Evolutionary conservation across 2,329 filamentous ascomycete species (phyloP).

Genomic region (Emmonsiellopsis sp.): DNA sequence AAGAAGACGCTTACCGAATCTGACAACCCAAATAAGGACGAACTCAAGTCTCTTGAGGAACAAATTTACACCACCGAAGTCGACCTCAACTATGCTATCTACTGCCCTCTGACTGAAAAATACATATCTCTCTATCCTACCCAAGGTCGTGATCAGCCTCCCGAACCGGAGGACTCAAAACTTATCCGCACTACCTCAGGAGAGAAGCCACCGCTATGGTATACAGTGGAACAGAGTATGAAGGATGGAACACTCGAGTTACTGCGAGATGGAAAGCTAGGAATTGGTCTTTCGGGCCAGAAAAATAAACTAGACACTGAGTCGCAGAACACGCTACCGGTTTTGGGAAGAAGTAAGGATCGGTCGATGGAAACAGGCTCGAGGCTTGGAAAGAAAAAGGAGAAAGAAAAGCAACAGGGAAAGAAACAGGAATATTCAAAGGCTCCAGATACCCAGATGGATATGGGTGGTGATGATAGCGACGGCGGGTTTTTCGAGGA

Average conservation of each 20-base stretch:
- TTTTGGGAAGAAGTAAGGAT: constrained; percentile 1
- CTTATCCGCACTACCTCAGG: constrained; percentile 12
- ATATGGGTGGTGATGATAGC: constrained; percentile 15
- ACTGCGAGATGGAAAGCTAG: constrained; percentile 33
- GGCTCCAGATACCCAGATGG: not conserved
- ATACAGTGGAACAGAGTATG: constrained; percentile 36
- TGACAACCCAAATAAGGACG: constrained; percentile 11
- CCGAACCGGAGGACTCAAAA: constrained; percentile 12
- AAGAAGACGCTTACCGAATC: not conserved
- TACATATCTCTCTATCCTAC: constrained; percentile 49
- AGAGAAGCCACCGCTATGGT: constrained; percentile 35
- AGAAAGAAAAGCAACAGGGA: not conserved
- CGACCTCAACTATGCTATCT: constrained; percentile 54
- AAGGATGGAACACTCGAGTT: constrained; percentile 31
- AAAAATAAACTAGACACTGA: constrained; percentile 9
- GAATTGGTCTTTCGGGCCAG: constrained; percentile 15
- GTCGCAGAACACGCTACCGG: not conserved
- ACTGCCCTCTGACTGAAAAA: constrained; percentile 50
- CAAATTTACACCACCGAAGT: constrained; percentile 43
- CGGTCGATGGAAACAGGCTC: constrained; percentile 6
- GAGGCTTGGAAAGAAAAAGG: constrained; percentile 3
- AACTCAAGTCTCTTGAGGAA: constrained; percentile 17
- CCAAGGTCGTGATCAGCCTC: constrained; percentile 20
- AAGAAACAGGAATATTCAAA: not conserved
- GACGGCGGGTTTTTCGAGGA: constrained; percentile 18